Evolutionary conservation across 495 filamentous ascomycete genomes (phyloP), one percentile per base, ranked within the genome.

Genomic region (Jackrogersella minutella): DNA sequence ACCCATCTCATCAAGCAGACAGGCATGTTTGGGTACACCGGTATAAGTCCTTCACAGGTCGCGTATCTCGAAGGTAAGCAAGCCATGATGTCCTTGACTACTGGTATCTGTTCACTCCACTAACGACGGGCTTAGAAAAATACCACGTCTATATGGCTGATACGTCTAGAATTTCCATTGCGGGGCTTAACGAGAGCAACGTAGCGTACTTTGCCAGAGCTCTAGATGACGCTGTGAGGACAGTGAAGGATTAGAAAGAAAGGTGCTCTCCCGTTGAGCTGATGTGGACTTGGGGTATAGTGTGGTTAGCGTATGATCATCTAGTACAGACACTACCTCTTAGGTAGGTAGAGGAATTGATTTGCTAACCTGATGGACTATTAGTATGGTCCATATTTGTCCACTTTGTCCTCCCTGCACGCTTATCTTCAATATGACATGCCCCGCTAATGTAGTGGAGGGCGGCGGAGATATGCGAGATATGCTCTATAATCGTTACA

Each of bases 1-100:
- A 77, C 80, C 57, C 81, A 84, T 59, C 79, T 84, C 31, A 30
- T 52, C 33, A 30, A 52, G n/a, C 51, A 84, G 80, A 83, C 78
- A 52, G 82, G 82, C 30, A 84, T 84, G 82, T 84, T 84, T 33
- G 52, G 52, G 16, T 56, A 56, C 36, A 56, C 52, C 1, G 52
- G 52, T 28, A 56, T 56, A 22, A 56, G 17, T 9, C n/a, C 34
- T 2, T 22, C 36, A 0, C 52, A 56, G n/a, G 36, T 56, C 36
- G 52, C 22, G 5, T 56, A 43, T 8, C 37, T 56, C n/a, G 52
- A 56, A 17, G 52, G 52, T 56, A n/a, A 24, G 52, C n/a, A n/a
- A n/a, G n/a, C n/a, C n/a, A n/a, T n/a, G n/a, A n/a, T n/a, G n/a
- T n/a, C n/a, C n/a, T n/a, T n/a, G n/a, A n/a, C n/a, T 34, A 16